Conservation (phyloP, 371 early-diverging fungal genomes). For the Circinella minor region DNA sequence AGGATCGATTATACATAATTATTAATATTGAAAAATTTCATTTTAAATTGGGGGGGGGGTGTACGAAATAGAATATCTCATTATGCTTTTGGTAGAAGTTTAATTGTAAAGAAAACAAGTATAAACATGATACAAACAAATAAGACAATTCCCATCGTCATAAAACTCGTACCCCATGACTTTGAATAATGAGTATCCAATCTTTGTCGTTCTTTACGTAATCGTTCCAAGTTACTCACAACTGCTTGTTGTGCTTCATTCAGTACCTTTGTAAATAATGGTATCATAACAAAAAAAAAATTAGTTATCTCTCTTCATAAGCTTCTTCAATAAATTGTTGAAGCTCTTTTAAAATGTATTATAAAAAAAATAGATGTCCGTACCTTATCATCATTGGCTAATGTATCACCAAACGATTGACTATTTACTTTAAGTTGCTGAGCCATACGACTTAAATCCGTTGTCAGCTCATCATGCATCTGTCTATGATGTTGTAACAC, state of each 20-base stretch:
- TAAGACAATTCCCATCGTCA: slow-evolving; percentile 65
- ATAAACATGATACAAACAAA: slow-evolving; percentile 72
- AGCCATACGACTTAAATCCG: slow-evolving; percentile 70
- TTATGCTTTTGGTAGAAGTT: slow-evolving; percentile 64
- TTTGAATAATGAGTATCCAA: slow-evolving; percentile 61
- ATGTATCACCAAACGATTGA: slow-evolving; percentile 60
- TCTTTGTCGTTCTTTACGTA: slow-evolving; percentile 58
- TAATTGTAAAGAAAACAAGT: slow-evolving; percentile 71
- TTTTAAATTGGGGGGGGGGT: too few species aligned
- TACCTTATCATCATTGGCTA: slow-evolving; percentile 64
- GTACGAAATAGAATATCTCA: slow-evolving; percentile 1
- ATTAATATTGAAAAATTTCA: too few species aligned
- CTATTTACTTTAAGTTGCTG: slow-evolving; percentile 68
- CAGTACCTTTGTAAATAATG: slow-evolving; percentile 29
- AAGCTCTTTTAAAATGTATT: too few species aligned
- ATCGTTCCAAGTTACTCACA: slow-evolving; percentile 49
- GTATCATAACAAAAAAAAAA: too few species aligned
- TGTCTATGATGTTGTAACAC: slow-evolving; percentile 70
- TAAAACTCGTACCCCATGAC: slow-evolving; percentile 73
- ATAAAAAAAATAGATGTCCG: too few species aligned
- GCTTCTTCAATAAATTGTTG: too few species aligned
- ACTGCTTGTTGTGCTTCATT: slow-evolving; percentile 59
- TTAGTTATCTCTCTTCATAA: too few species aligned
- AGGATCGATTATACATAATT: too few species aligned
- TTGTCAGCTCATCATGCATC: slow-evolving; percentile 71